Conservation (phyloP, 2,329 filamentous ascomycete species). For the Aspergillus ruber region DNA sequence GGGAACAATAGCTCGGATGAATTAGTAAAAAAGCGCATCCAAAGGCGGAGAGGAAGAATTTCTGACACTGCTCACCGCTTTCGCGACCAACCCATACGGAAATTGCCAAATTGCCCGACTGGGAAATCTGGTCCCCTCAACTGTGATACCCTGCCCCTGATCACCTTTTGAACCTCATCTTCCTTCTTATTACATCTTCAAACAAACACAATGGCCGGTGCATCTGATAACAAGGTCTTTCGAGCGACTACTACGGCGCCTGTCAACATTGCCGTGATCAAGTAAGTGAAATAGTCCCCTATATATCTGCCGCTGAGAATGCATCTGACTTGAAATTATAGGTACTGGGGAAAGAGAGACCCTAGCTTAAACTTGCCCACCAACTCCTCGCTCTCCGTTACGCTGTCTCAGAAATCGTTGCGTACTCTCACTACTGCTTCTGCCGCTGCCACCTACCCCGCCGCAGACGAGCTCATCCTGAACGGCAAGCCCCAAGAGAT, state of each 20-base stretch:
- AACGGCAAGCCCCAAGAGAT: slow-evolving; percentile 81
- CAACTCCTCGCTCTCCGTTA: slow-evolving; percentile 95
- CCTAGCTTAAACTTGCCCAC: slow-evolving; percentile 90
- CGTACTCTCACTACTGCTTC: slow-evolving; percentile 94
- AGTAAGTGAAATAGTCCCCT: slow-evolving; percentile 48
- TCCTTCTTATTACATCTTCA: slow-evolving; percentile 1
- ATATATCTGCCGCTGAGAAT: background rate
- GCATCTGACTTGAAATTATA: slow-evolving; percentile 19
- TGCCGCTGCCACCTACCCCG: slow-evolving; percentile 66
- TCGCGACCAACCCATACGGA: slow-evolving; percentile 2
- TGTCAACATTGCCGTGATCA: slow-evolving; percentile 97
- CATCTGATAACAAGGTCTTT: slow-evolving; percentile 55
- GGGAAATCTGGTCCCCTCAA: slow-evolving; percentile 7
- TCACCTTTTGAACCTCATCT: background rate
- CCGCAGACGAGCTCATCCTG: slow-evolving; percentile 67
- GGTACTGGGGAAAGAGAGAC: slow-evolving; percentile 97
- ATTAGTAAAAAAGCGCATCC: slow-evolving; percentile 3
- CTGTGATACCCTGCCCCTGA: background rate
- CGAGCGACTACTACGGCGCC: slow-evolving; percentile 93
- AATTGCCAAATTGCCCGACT: slow-evolving; percentile 4
- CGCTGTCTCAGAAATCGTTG: slow-evolving; percentile 86
- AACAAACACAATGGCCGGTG: slow-evolving; percentile 24
- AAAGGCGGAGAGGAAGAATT: slow-evolving; percentile 1
- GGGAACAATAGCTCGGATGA: slow-evolving; percentile 15
- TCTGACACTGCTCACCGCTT: slow-evolving; percentile 7